A percentile compares a stretch with the other conserved stretches of the same genome.
phyloP scores from a whole-genome alignment of 495 filamentous ascomycete genomes.

The Letharia columbiana region DNA sequence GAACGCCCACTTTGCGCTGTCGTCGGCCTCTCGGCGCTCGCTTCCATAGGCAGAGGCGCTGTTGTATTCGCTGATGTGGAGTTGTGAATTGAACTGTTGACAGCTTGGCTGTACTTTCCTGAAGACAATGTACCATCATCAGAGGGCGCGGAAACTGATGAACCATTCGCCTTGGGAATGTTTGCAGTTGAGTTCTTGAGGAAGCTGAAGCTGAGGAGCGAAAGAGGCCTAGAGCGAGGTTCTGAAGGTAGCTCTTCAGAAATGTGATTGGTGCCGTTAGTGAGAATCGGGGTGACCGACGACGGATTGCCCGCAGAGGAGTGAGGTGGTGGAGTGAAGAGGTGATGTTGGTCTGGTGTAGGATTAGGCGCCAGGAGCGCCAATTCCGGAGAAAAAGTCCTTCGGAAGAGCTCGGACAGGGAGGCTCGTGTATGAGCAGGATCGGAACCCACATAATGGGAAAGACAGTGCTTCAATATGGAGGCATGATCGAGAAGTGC shows the following conservation, averaged over 20 bases:
- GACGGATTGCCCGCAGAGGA: conserved; percentile 1
- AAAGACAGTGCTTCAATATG: conserved; percentile 73
- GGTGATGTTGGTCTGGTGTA: conserved; percentile 21
- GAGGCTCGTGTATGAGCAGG: conserved; percentile 52
- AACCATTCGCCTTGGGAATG: conserved; percentile 13
- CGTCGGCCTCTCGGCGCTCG: conserved; percentile 27
- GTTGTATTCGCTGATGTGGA: conserved; percentile 26
- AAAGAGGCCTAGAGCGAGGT: conserved; percentile 7
- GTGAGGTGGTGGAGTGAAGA: conserved; percentile 26
- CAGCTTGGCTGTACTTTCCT: conserved; percentile 14
- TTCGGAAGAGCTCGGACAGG: conserved; percentile 39
- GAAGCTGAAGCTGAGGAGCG: conserved; percentile 24
- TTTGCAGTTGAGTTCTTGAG: conserved; percentile 17
- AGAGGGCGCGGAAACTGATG: conserved; percentile 20
- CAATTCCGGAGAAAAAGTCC: conserved; percentile 44
- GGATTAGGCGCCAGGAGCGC: conserved; percentile 28
- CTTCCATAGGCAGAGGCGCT: conserved; percentile 7
- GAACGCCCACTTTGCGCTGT: conserved; percentile 33
- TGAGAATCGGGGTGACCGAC: conserved; percentile 11
- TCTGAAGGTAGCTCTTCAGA: conserved; percentile 10
- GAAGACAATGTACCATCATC: conserved; percentile 16
- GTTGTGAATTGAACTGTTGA: conserved; percentile 7
- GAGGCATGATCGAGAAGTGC: conserved; percentile 85
- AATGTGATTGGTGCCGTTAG: conserved; percentile 15
- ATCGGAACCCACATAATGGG: conserved; percentile 52